phyloP scores from a whole-genome alignment of 2,329 filamentous ascomycete genomes.

The Fusarium sp. region DNA sequence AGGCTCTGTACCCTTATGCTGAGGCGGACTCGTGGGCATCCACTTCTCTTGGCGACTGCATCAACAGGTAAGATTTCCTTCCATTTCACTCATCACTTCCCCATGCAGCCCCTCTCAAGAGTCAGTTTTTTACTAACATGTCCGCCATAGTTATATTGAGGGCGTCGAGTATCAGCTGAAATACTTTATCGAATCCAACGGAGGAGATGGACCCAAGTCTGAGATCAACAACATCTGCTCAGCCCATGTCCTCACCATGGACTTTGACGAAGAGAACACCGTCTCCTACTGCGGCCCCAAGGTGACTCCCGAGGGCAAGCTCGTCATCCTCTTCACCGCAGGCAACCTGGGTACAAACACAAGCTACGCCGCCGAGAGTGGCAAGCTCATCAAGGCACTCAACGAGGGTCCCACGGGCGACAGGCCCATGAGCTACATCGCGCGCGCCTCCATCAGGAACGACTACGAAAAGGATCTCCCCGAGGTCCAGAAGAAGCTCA shows the following conservation, averaged over 20 bases:
- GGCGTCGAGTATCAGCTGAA: conserved; percentile 55
- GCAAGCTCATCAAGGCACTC: conserved; percentile 57
- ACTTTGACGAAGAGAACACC: conserved; percentile 57
- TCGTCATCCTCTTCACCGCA: conserved; percentile 61
- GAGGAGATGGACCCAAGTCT: conserved; percentile 49
- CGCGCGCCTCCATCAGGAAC: conserved; percentile 54
- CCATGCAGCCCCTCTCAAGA: no score
- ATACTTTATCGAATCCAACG: conserved; percentile 52
- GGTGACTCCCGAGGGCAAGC: conserved; percentile 56
- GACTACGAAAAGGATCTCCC: conserved; percentile 58
- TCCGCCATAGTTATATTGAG: conserved; percentile 56
- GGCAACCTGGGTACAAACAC: conserved; percentile 59
- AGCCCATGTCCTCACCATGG: conserved; percentile 58
- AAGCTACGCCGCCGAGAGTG: conserved; percentile 50
- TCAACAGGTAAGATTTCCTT: conserved; percentile 53
- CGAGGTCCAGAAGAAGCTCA: conserved; percentile 52
- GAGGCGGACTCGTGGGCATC: conserved; percentile 54
- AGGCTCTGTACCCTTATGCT: conserved; percentile 60
- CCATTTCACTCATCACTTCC: background rate
- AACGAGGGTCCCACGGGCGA: conserved; percentile 55
- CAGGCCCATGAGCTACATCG: conserved; percentile 55
- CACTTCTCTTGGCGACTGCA: conserved; percentile 57
- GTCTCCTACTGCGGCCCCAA: conserved; percentile 58
- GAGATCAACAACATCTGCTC: conserved; percentile 62
- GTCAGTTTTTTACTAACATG: background rate